phyloP scores from a whole-genome alignment of 768 basidiomycete genomes.

The Lactarius vividus region DNA sequence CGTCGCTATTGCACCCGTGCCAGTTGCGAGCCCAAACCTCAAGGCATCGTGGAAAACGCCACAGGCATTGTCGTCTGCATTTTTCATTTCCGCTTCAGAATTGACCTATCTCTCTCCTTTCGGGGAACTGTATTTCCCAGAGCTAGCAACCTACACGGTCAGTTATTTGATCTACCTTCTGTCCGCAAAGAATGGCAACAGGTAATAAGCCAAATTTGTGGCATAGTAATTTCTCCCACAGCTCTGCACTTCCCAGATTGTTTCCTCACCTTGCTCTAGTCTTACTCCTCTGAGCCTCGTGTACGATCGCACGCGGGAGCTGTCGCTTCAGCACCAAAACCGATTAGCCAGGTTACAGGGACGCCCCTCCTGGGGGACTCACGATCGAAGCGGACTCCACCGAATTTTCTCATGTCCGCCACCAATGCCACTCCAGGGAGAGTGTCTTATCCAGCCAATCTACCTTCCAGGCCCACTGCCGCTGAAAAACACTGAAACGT shows the following conservation, averaged over 20 bases:
- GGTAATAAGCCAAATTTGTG: neutral
- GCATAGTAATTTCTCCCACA: neutral
- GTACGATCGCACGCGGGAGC: constrained; percentile 12
- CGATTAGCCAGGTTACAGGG: constrained; percentile 7
- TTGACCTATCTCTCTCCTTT: neutral
- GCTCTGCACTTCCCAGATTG: constrained; percentile 4
- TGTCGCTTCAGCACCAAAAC: neutral
- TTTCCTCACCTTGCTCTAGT: constrained; percentile 16
- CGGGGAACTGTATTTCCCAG: constrained; percentile 12
- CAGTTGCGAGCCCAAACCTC: constrained; percentile 20
- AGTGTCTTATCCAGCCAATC: constrained; percentile 8
- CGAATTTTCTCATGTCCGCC: neutral
- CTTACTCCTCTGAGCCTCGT: constrained; percentile 10
- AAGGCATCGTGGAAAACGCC: constrained; percentile 16
- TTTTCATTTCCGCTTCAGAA: constrained; percentile 20
- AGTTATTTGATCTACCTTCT: neutral
- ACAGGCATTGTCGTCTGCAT: constrained; percentile 15
- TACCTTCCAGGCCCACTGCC: neutral
- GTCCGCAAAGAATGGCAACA: neutral
- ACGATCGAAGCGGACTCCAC: constrained; percentile 3
- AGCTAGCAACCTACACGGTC: constrained; percentile 7
- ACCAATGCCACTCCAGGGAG: neutral
- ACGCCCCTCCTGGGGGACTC: neutral
- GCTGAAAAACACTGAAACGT: neutral
- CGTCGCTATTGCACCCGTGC: constrained; percentile 1